Conservation (phyloP, 2,329 filamentous ascomycete genomes). For the Bimuria novae-zelandiae region DNA sequence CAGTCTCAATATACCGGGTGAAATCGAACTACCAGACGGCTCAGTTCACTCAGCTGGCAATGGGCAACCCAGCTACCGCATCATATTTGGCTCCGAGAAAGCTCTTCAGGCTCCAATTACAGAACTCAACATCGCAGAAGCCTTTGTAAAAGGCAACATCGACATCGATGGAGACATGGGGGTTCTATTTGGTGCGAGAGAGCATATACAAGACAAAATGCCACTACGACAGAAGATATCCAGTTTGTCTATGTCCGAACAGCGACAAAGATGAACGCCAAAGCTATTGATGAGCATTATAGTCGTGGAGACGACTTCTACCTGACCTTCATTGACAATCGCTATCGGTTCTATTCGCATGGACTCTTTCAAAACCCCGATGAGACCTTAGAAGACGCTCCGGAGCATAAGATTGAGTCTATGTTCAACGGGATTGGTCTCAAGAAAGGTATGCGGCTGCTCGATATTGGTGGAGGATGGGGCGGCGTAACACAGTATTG, state of each 20-base stretch:
- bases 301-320: conserved; percentile 12
- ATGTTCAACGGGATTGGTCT: conserved; percentile 9
- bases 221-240: conserved; percentile 12
- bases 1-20: conserved; percentile 10
- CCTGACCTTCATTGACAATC: conserved; percentile 11
- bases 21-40: conserved; percentile 10
- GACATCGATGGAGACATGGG: conserved; percentile 10
- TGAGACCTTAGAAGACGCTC: conserved; percentile 10
- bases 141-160: conserved; percentile 12
- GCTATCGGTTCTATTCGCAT: conserved; percentile 14
- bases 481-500: conserved; percentile 14
- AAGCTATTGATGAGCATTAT: conserved; percentile 13
- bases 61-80: conserved; percentile 7
- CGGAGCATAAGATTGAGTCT: conserved; percentile 12
- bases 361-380: conserved; percentile 8
- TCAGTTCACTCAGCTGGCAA: conserved; percentile 4
- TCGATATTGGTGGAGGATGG: conserved; percentile 15
- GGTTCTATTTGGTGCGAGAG: conserved; percentile 11
- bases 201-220: conserved; percentile 8
- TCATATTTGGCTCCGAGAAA: conserved; percentile 10
- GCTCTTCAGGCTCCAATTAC: conserved; percentile 13
- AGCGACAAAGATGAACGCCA: conserved; percentile 10
- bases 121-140: conserved; percentile 11
- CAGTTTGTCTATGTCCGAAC: conserved; percentile 12
- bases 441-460: conserved; percentile 11